A percentile compares a stretch with the other conserved stretches of the same genome.
Evolutionary conservation across 2,329 filamentous ascomycete species (phyloP).

Genomic region (Neopestalotiopsis sp.): DNA sequence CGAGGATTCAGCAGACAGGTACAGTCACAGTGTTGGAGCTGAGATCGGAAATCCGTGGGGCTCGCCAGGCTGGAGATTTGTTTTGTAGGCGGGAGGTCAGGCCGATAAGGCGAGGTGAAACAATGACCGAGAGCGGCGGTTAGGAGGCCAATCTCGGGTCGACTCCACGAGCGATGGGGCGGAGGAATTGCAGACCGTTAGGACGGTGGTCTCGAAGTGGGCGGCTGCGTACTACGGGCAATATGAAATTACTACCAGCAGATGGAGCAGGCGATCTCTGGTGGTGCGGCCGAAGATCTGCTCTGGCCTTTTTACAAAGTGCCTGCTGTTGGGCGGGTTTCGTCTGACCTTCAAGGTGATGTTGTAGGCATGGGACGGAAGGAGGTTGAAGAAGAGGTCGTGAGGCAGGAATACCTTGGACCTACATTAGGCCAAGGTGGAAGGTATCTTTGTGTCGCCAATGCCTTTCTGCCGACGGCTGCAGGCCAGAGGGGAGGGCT

Average conservation of each 20-base stretch:
- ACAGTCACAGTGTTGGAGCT: background rate
- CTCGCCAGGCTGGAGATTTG: constrained; percentile 18
- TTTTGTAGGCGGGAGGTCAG: constrained; percentile 17
- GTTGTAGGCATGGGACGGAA: background rate
- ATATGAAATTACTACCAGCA: background rate
- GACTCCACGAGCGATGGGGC: constrained; percentile 16
- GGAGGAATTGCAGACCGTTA: constrained; percentile 16
- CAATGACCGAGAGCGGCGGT: constrained; percentile 23
- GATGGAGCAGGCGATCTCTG: background rate
- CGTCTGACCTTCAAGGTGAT: background rate
- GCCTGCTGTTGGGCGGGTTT: background rate
- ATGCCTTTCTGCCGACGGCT: constrained; percentile 16
- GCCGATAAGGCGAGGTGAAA: constrained; percentile 23
- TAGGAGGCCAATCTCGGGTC: constrained; percentile 22
- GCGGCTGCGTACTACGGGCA: constrained; percentile 7
- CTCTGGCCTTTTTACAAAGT: background rate
- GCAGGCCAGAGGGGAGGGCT: constrained; percentile 7
- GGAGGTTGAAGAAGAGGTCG: background rate
- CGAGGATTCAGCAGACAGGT: background rate
- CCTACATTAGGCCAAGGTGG: background rate
- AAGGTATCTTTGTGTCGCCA: constrained; percentile 17
- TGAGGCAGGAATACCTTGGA: background rate
- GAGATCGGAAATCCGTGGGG: constrained; percentile 23
- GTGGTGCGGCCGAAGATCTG: background rate
- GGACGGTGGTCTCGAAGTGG: constrained; percentile 5